phyloP scores from a whole-genome alignment of 495 filamentous ascomycete species.

The Aspergillus sparsus region DNA sequence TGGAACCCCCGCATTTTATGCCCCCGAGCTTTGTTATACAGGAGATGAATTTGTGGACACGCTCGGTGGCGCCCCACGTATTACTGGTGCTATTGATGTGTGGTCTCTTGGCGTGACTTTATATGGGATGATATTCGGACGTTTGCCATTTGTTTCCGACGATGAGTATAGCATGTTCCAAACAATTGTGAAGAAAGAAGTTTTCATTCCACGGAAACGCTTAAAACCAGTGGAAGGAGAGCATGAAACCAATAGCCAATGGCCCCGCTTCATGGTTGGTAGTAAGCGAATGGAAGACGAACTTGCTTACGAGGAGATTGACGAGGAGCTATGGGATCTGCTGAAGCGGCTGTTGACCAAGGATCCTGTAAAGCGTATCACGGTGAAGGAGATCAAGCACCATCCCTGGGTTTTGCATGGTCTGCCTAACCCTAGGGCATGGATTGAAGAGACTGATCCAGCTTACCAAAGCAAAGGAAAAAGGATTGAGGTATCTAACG shows the following conservation, averaged over 20 bases:
- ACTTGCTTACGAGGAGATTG: conserved; percentile 81
- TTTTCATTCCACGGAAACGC: conserved; percentile 80
- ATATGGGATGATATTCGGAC: conserved; percentile 91
- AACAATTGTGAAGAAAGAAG: conserved; percentile 84
- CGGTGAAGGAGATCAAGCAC: conserved; percentile 87
- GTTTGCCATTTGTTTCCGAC: conserved; percentile 87
- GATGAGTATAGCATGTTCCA: conserved; percentile 89
- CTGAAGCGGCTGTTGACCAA: conserved; percentile 81
- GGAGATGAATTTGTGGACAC: conserved; percentile 49
- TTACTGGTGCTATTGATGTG: conserved; percentile 82
- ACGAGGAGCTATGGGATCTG: conserved; percentile 78
- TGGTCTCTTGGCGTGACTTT: conserved; percentile 97
- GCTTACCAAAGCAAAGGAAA: conserved; percentile 75
- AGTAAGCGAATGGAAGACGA: conserved; percentile 65
- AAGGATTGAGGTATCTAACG: conserved; percentile 88
- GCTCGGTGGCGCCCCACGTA: conserved; percentile 49
- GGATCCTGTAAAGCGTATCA: conserved; percentile 84
- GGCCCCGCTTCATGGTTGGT: conserved; percentile 32
- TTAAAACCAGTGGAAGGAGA: conserved; percentile 73
- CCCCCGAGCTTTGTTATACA: conserved; percentile 93
- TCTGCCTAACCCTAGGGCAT: conserved; percentile 69
- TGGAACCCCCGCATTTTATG: conserved; percentile 96
- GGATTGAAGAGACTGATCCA: conserved; percentile 95
- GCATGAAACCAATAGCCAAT: conserved; percentile 41
- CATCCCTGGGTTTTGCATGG: conserved; percentile 93